Base-by-base conservation (phyloP, 768 basidiomycete genomes). In the Leccinum rimulosum region DNA sequence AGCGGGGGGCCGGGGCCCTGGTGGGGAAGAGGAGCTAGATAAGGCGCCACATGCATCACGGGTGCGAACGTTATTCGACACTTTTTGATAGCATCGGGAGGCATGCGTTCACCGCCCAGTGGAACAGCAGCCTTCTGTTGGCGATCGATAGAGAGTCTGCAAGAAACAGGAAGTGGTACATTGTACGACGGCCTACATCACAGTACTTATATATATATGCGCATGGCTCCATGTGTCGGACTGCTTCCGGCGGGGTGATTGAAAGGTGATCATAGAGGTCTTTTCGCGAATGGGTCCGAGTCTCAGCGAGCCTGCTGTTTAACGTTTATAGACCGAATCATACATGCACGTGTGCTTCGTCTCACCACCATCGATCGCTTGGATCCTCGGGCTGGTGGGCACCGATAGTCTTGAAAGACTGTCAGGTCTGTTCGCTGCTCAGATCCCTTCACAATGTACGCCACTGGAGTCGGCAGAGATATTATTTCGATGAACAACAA, bases 231-330 rank as follows among this genome's bases (percentile, higher is more conserved):
- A n/a, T 45, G 43, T 22, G 11, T 45, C 43, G 11, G 43, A 45
- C 43, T 19, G 43, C 11, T 45, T 45, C 19, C 43, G 9, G 43
- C 4, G 43, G 43, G 43, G 43, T 19, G n/a, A 43, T 43, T 19
- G n/a, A 10, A 43, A 43, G n/a, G n/a, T 19, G 43, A 45, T 45
- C 19, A 45, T 19, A 19, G 43, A 45, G 43, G 43, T 45, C 15
- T 48, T 58, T 58, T 58, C 56, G 56, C 57, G 56, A 47, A n/a
- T 58, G 57, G 50, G 14, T n/a, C 5, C n/a, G 6, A 19, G 19
- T 45, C 43, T 45, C 43, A 45, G 43, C n/a, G 43, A 45, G 10
- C 43, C 43, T 45, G 10, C 4, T 6, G 4, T 19, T 43, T 5
- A 27, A 27, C 27, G 27, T 27, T 27, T 27, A 19, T 19, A 1